Evolutionary conservation across 1,139 yeast species (phyloP), one percentile per base, ranked within the genome.

Genomic region (Yamadazyma aaseri): DNA sequence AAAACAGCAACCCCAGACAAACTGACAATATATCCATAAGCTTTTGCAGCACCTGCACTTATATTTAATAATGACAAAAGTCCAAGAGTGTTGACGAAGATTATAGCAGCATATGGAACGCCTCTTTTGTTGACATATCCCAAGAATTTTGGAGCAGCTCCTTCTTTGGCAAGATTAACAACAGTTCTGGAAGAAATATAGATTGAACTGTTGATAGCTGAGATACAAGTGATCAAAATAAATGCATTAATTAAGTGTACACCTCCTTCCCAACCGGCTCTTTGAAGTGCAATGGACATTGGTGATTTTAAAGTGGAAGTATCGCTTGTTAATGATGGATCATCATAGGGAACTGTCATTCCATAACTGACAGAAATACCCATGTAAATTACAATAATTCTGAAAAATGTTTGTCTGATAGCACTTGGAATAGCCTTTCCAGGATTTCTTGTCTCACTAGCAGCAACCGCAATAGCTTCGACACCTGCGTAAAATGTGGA

Each of bases 401-500:
- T 60, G 57, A 71, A 60, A 31, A 76, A 61, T 0, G 81, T 76
- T 39, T 79, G 83, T 55, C 74, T 73, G 26, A 76, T 76, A 16
- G 82, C 83, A 30, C 55, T 62, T 6, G 83, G 83, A 14, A 78
- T 65, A 12, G 82, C 79, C 38, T 58, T 66, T 20, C 71, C 55
- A 10, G 82, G 82, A 41, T 76, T 73, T 47, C 67, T 65, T 0
- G 81, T 61, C 46, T 78, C 84, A 13, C 77, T 69, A 0, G 81
- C 81, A 28, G 78, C 65, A 18, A 77, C 58, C 4, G 81, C 79
- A 16, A 76, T 68, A 16, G 78, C 71, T 50, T 78, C 84, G 12
- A 77, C 71, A 30, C 84, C 83, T 3, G 76, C 61, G 42, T 74
- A 75, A 39, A 74, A 77, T 3, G 76, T 79, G 51, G 78, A 77